These are phyloP conservation scores for Kregervanrija fluxuum DNA, from an alignment of 805 yeast species.

Conservation along the genomic window DNA sequence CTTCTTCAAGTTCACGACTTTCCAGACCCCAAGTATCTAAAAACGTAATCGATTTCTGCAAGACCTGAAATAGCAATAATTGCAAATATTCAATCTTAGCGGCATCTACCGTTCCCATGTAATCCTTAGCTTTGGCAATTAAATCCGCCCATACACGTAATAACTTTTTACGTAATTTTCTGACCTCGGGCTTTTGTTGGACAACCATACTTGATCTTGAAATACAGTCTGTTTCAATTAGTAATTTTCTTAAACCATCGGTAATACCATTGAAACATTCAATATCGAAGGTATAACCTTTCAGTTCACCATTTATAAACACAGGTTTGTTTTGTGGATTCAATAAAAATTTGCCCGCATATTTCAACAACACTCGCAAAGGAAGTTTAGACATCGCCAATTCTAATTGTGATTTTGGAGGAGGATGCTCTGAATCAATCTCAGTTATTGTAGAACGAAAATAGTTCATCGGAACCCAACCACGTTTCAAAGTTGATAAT, in stretches of 20 bases:
- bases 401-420: constrained; percentile 9
- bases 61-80: constrained; percentile 57
- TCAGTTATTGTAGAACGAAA: constrained; percentile 38
- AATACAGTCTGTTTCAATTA: constrained; percentile 65
- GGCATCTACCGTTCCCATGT: constrained; percentile 52
- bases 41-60: constrained; percentile 57
- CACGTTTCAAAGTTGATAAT: constrained; percentile 53
- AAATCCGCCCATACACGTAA: constrained; percentile 77
- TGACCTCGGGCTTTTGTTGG: constrained; percentile 49
- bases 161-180: constrained; percentile 59
- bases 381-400: constrained; percentile 42
- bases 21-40: constrained; percentile 69
- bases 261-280: constrained; percentile 56
- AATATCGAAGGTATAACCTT: constrained; percentile 47
- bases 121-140: constrained; percentile 70
- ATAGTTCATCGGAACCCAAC: constrained; percentile 85
- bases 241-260: constrained; percentile 60
- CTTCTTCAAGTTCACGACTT: constrained; percentile 34
- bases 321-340: constrained; percentile 51
- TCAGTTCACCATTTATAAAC: constrained; percentile 26
- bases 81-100: constrained; percentile 57
- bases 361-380: constrained; percentile 45
- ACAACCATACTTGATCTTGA: constrained; percentile 70
- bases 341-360: constrained; percentile 59
- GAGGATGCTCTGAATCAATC: constrained; percentile 7